Conservation (phyloP, 768 basidiomycete species). For the Mycena alexandri region DNA sequence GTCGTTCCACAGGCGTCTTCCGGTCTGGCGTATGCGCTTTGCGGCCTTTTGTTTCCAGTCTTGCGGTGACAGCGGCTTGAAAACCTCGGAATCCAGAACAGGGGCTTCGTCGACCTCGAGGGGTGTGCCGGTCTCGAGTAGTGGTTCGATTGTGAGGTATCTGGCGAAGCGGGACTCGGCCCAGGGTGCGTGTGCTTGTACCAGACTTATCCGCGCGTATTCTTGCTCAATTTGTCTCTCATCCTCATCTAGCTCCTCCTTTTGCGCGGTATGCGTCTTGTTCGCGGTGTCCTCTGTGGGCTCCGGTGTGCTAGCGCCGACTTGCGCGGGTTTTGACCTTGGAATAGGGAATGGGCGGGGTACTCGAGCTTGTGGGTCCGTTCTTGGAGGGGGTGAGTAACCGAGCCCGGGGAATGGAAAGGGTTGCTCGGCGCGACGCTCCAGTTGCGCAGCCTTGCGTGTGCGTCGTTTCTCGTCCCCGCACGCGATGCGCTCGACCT, state of each 20-base stretch:
- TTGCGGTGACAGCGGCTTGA: background rate
- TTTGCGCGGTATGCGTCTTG: too few relatives aligned
- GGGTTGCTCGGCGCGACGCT: constrained; percentile 23
- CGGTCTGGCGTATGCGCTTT: background rate
- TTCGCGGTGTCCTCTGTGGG: too few relatives aligned
- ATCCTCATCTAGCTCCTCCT: too few relatives aligned
- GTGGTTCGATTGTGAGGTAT: constrained; percentile 17
- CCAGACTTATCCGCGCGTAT: background rate
- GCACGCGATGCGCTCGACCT: background rate
- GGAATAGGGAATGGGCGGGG: background rate
- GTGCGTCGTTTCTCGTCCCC: background rate
- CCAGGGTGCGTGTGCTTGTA: constrained; percentile 16
- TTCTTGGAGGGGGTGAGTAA: constrained; percentile 9
- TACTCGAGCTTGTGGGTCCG: background rate
- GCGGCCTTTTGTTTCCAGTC: background rate
- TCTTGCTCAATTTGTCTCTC: constrained; percentile 2
- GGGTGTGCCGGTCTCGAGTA: background rate
- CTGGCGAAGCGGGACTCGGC: constrained; percentile 19
- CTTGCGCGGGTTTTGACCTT: background rate
- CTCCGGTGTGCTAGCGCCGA: background rate
- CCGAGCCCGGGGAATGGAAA: constrained; percentile 27
- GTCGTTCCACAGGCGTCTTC: background rate
- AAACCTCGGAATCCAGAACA: too few relatives aligned
- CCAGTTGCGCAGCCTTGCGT: constrained; percentile 22
- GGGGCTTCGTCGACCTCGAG: too few relatives aligned